phyloP scores from a whole-genome alignment of 2,329 filamentous ascomycete genomes.

The Cucurbitaria berberidis region DNA sequence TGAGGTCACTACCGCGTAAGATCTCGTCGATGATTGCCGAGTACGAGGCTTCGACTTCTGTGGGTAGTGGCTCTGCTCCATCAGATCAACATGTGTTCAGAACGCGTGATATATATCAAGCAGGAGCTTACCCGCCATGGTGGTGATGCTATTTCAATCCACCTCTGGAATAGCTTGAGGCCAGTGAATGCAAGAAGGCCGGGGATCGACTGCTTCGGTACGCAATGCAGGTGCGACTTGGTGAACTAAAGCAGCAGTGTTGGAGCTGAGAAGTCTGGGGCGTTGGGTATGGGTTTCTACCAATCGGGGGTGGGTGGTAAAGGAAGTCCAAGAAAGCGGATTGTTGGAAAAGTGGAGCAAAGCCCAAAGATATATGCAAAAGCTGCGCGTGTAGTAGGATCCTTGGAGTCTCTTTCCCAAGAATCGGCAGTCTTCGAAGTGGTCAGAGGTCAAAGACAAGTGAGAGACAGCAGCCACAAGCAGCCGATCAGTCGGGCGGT shows the following conservation, averaged over 20 bases:
- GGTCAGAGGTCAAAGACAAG: slow-evolving; percentile 21
- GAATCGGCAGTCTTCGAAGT: slow-evolving; percentile 14
- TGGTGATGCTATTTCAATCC: slow-evolving; percentile 15
- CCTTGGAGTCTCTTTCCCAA: slow-evolving; percentile 13
- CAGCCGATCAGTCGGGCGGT: slow-evolving; percentile 19
- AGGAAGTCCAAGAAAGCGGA: slow-evolving; percentile 2
- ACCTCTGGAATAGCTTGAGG: background rate
- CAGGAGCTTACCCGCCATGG: slow-evolving; percentile 39
- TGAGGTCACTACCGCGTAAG: slow-evolving; percentile 64
- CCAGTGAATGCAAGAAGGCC: background rate
- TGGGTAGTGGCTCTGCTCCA: slow-evolving; percentile 48
- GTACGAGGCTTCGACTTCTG: slow-evolving; percentile 58
- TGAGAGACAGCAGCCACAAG: slow-evolving; percentile 20
- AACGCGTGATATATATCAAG: slow-evolving; percentile 3
- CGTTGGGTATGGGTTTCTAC: slow-evolving; percentile 3
- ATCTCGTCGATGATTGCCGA: slow-evolving; percentile 68
- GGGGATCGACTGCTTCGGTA: background rate
- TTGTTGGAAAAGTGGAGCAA: slow-evolving; percentile 6
- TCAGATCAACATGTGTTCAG: slow-evolving; percentile 15
- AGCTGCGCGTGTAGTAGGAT: slow-evolving; percentile 12
- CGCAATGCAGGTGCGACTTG: slow-evolving; percentile 1
- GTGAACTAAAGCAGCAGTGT: slow-evolving; percentile 6
- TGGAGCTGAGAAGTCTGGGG: slow-evolving; percentile 11
- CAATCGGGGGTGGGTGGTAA: slow-evolving; percentile 4
- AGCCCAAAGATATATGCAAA: slow-evolving; percentile 10